Base-by-base conservation (phyloP, 73 alveolate species). In the Durusdinium trenchii region DNA sequence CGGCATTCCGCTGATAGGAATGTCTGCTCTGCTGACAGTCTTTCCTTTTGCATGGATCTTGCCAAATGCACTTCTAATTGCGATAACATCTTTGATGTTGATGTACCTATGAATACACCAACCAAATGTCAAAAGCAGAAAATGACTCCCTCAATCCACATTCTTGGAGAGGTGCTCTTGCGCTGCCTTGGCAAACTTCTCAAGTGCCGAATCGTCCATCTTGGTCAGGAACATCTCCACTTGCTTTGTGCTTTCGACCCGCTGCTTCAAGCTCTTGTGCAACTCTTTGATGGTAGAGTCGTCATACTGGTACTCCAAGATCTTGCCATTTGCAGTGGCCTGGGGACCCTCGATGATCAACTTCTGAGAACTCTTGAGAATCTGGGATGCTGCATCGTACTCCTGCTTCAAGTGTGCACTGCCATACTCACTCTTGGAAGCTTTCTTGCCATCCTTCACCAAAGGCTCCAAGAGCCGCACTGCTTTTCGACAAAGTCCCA, bases 361-460 rank as follows among this genome's bases (percentile, higher is more conserved):
- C 47, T 28, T 10, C 48, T 48, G 46, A 67, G 52, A 46, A 6
- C 48, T 47, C 69, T 79, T 46, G 30, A 79, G n/a, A 35, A 79
- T 48, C 14, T 6, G 7, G 4, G 1, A 62, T 18, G 40, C 10
- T 47, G 69, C 90, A 1, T 5, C 54, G 6, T 43, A 10, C 28
- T 79, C 90, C 43, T 48, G 36, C 69, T 79, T 46, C 36, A 79
- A 26, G 32, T 79, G 69, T 3, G 46, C 90, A 4, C 69, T 46
- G 90, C 90, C 46, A 20, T 4, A 23, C 48, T 12, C 3, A 28
- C 20, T 3, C 90, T 46, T 79, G 43, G 46, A 5, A 3, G 67
- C 90, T 67, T 79, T 79, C 90, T 79, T 79, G 69, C 20, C 62
- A 1, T 79, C 90, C 90, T 79, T 79, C 43, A n/a, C 10, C 0